Conservation (phyloP, 331 rosid species). For the Erythrophleum ivorense region DNA sequence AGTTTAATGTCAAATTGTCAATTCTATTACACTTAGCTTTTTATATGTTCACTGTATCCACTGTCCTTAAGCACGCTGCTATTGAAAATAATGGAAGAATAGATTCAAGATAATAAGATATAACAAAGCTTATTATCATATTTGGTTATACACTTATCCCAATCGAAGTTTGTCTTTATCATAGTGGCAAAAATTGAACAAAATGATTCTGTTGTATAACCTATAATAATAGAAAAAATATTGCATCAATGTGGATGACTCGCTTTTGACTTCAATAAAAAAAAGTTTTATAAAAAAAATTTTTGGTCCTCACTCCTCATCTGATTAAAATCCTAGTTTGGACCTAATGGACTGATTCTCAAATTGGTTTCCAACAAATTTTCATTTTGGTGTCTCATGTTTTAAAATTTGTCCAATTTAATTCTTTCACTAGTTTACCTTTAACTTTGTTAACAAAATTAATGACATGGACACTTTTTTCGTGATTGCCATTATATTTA, state of each 20-base stretch:
- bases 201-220: neutral
- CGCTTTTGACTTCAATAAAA: neutral
- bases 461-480: no score
- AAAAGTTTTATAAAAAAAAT: neutral
- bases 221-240: neutral
- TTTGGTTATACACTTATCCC: neutral
- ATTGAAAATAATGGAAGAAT: neutral
- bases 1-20: constrained; percentile 14
- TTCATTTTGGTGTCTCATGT: neutral
- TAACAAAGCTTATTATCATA: neutral
- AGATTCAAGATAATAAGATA: neutral
- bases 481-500: no score
- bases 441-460: no score
- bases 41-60: neutral
- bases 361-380: neutral
- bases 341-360: neutral
- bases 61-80: constrained; percentile 11
- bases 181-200: neutral
- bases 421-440: no score
- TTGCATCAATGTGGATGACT: neutral
- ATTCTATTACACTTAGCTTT: constrained; percentile 2
- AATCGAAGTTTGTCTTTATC: neutral
- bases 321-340: neutral
- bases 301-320: neutral
- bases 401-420: no score